Conservation (phyloP, 805 yeast genomes). For the Candida alai region DNA sequence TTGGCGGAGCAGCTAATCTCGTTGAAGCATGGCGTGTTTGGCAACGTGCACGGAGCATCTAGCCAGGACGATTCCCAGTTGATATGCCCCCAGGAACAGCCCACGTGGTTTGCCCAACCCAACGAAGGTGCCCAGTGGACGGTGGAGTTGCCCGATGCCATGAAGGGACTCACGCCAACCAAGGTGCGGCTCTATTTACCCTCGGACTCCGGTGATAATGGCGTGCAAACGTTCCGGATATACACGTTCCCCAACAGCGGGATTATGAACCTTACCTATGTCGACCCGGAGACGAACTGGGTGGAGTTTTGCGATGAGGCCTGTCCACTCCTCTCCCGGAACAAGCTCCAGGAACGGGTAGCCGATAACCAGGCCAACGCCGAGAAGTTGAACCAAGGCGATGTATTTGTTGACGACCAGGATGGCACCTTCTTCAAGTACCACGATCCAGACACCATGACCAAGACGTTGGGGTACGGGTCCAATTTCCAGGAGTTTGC, state of each 20-base stretch:
- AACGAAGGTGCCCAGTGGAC: conserved; percentile 61
- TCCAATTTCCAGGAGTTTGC: conserved; percentile 73
- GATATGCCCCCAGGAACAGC: conserved; percentile 55
- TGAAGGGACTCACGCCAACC: conserved; percentile 55
- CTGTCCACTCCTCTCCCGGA: conserved; percentile 64
- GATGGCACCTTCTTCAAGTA: conserved; percentile 35
- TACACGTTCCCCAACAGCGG: conserved; percentile 77
- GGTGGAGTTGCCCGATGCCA: conserved; percentile 51
- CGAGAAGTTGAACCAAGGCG: conserved; percentile 23
- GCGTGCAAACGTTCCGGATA: conserved; percentile 64
- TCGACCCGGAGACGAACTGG: conserved; percentile 67
- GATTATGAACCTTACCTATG: conserved; percentile 86
- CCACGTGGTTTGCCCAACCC: conserved; percentile 51
- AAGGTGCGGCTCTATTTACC: conserved; percentile 72
- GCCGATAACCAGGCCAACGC: conserved; percentile 20
- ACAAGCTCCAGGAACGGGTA: conserved; percentile 28
- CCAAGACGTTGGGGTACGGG: conserved; percentile 41
- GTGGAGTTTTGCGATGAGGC: conserved; percentile 73
- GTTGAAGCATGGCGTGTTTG: conserved; percentile 50
- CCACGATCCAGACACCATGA: conserved; percentile 29
- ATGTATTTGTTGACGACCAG: conserved; percentile 23
- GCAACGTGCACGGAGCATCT: conserved; percentile 40
- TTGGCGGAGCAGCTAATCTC: conserved; percentile 63
- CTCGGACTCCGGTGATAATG: conserved; percentile 37
- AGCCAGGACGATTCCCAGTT: conserved; percentile 28